Percentiles rank a stretch among this genome's conserved stretches.
These are phyloP conservation scores for Dentipellis sp. DNA, from an alignment of 768 basidiomycete species.

Conservation along the genomic window DNA sequence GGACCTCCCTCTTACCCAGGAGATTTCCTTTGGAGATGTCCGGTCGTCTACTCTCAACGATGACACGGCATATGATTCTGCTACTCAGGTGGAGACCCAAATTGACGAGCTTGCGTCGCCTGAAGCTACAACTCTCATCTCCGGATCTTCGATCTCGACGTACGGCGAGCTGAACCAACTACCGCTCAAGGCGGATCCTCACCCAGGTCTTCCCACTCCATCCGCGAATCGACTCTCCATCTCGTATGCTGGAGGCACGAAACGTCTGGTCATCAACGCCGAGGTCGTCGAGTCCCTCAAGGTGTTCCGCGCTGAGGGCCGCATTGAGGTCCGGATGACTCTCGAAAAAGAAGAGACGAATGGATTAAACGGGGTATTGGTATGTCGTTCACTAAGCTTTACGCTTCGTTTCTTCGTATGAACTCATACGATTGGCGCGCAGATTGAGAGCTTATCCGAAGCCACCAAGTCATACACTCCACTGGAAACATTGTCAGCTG, in stretches of 20 bases:
- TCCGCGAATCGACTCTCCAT: conserved; percentile 89
- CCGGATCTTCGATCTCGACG: conserved; percentile 8
- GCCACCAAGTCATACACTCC: conserved; percentile 61
- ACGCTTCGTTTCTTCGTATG: neutral
- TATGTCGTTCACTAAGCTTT: conserved; percentile 27
- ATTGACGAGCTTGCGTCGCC: conserved; percentile 10
- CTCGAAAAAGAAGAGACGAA: conserved; percentile 46
- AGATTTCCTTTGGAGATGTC: neutral
- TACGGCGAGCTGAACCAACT: conserved; percentile 8
- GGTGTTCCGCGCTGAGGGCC: conserved; percentile 73
- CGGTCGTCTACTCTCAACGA: conserved; percentile 6
- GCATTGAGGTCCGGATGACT: conserved; percentile 72
- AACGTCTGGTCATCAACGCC: conserved; percentile 83
- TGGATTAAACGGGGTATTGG: conserved; percentile 66
- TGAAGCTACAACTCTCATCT: conserved; percentile 12
- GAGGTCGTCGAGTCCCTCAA: conserved; percentile 75
- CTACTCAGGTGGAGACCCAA: conserved; percentile 10
- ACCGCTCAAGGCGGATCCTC: conserved; percentile 20
- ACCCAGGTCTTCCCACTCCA: conserved; percentile 33
- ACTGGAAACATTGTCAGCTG: conserved; percentile 37
- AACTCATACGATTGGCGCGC: conserved; percentile 6
- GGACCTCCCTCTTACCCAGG: conserved; percentile 9
- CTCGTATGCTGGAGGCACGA: conserved; percentile 84
- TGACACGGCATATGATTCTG: conserved; percentile 4
- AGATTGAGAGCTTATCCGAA: conserved; percentile 74